Conservation (phyloP, 2,329 filamentous ascomycete genomes). For the Xylariaceae sp. region DNA sequence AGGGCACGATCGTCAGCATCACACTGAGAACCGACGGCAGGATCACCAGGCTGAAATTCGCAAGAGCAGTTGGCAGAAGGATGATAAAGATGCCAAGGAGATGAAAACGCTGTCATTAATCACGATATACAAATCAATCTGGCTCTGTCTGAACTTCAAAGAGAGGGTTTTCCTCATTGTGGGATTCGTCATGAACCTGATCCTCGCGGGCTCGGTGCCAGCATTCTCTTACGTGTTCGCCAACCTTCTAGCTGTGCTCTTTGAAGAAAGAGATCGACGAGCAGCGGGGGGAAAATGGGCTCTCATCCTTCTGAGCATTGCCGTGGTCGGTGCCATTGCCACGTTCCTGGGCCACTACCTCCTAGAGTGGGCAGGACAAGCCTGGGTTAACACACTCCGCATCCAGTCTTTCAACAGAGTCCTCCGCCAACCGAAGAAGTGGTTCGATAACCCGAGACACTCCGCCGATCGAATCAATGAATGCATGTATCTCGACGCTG, state of each 20-base stretch:
- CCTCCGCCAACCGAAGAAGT: constrained; percentile 69
- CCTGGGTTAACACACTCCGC: constrained; percentile 73
- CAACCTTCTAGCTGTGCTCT: constrained; percentile 68
- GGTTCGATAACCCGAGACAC: constrained; percentile 71
- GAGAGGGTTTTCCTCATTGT: constrained; percentile 53
- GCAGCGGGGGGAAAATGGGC: constrained; percentile 61
- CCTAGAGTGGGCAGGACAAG: constrained; percentile 66
- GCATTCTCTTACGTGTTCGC: constrained; percentile 74
- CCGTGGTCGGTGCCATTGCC: constrained; percentile 60
- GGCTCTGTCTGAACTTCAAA: constrained; percentile 55
- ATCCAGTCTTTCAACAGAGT: constrained; percentile 64
- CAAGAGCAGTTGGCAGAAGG: too few relatives aligned
- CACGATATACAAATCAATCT: constrained; percentile 64
- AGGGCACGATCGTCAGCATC: constrained; percentile 3
- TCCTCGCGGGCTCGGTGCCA: constrained; percentile 66
- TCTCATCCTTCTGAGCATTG: constrained; percentile 63
- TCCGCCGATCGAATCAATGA: constrained; percentile 61
- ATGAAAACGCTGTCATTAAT: constrained; percentile 35
- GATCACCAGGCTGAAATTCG: too few relatives aligned
- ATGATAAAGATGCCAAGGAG: not conserved
- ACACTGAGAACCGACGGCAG: not conserved
- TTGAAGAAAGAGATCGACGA: constrained; percentile 46
- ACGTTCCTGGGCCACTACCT: constrained; percentile 66
- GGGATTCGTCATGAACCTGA: constrained; percentile 57
- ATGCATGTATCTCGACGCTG: constrained; percentile 73